Evolutionary conservation across 805 yeast species (phyloP).

Genomic region (Hanseniaspora clermontiae): DNA sequence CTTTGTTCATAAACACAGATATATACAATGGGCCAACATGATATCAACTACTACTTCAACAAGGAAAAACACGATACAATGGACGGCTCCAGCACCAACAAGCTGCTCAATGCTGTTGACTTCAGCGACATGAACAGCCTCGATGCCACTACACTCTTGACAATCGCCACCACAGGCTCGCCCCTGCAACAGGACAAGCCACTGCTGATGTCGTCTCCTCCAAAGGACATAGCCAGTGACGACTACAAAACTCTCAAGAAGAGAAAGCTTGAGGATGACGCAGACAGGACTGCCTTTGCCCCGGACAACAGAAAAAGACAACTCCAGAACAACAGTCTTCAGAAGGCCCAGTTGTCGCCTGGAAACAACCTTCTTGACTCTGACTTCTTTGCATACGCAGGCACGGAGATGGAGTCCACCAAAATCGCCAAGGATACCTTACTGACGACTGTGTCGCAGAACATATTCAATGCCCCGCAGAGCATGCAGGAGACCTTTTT

Average conservation of each 20-base stretch:
- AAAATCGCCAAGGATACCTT: neutral
- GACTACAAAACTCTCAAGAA: neutral
- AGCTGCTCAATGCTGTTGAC: conserved; percentile 7
- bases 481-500: neutral
- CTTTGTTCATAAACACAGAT: neutral
- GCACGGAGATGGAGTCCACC: neutral
- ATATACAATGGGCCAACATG: neutral
- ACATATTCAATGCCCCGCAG: neutral
- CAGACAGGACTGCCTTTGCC: neutral
- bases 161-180: neutral
- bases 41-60: neutral
- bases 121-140: neutral
- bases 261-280: neutral
- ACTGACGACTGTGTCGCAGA: neutral
- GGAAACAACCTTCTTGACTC: neutral
- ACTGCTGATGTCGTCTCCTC: conserved; percentile 5
- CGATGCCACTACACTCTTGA: neutral
- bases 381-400: neutral
- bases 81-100: neutral
- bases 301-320: neutral
- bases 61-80: neutral
- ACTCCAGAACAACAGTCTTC: neutral
- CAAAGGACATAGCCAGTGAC: neutral
- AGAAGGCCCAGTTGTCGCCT: neutral
- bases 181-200: neutral